These are phyloP conservation scores for Puccinia polysora DNA, from an alignment of 1,284 basidiomycete genomes.

Conservation along the genomic window DNA sequence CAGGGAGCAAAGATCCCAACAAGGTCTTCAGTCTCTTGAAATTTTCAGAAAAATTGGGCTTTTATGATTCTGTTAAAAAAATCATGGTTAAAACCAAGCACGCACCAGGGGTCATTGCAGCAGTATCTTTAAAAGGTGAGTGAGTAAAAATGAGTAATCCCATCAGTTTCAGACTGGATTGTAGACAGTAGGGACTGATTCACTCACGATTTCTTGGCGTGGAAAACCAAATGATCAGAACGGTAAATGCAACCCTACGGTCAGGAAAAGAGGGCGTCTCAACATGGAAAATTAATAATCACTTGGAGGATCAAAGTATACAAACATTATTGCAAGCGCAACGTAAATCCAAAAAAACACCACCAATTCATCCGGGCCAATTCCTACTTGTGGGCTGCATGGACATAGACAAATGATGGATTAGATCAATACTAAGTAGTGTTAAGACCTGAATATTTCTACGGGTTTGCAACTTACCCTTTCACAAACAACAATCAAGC, in stretches of 20 bases:
- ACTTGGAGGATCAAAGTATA: background rate
- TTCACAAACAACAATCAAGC: no score
- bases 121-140: slow-evolving; percentile 10
- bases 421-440: background rate
- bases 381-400: slow-evolving; percentile 17
- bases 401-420: background rate
- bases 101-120: slow-evolving; percentile 30
- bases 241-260: slow-evolving; percentile 23
- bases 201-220: slow-evolving; percentile 37
- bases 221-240: slow-evolving; percentile 36
- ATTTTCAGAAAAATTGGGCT: no score
- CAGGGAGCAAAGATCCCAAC: background rate
- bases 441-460: no score
- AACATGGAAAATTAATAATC: background rate
- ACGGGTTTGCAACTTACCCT: no score
- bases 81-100: no score
- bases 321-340: slow-evolving; percentile 10
- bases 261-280: background rate
- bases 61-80: no score
- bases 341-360: slow-evolving; percentile 37
- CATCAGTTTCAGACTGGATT: background rate
- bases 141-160: background rate
- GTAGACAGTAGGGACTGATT: background rate
- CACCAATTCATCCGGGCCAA: slow-evolving; percentile 9
- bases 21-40: no score